Conservation (phyloP, 2,329 filamentous ascomycete genomes). For the Neocatenulostroma microsporum region DNA sequence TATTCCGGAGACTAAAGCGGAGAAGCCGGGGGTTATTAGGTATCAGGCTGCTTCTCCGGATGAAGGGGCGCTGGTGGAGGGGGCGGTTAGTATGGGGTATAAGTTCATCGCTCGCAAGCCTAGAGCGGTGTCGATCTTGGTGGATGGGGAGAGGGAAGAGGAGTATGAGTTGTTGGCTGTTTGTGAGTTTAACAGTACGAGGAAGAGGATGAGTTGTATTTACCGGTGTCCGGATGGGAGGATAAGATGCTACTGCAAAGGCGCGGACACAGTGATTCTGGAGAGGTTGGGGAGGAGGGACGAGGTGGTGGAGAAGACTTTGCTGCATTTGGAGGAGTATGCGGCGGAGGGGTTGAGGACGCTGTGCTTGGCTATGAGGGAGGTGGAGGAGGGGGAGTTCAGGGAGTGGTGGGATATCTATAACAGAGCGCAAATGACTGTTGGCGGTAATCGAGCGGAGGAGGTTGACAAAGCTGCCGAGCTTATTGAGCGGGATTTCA, state of each 20-base stretch:
- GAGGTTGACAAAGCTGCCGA: slow-evolving; percentile 97
- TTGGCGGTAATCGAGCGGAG: slow-evolving; percentile 84
- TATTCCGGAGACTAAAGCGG: slow-evolving; percentile 79
- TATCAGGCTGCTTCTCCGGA: slow-evolving; percentile 97
- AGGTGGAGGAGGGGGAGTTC: slow-evolving; percentile 83
- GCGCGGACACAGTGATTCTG: slow-evolving; percentile 93
- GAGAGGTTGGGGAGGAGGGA: slow-evolving; percentile 76
- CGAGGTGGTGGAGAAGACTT: slow-evolving; percentile 75
- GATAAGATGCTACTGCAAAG: slow-evolving; percentile 89
- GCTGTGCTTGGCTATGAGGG: slow-evolving; percentile 88
- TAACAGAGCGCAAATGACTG: slow-evolving; percentile 79
- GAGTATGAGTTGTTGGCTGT: slow-evolving; percentile 91
- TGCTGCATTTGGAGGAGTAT: slow-evolving; percentile 96
- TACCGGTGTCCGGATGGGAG: slow-evolving; percentile 95
- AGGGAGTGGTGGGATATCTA: slow-evolving; percentile 79
- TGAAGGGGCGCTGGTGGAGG: slow-evolving; percentile 92
- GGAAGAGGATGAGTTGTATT: slow-evolving; percentile 96
- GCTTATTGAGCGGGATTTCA: slow-evolving; percentile 87
- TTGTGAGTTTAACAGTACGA: slow-evolving; percentile 97
- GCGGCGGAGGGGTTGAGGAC: slow-evolving; percentile 93
- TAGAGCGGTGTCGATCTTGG: slow-evolving; percentile 73
- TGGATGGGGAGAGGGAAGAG: slow-evolving; percentile 56
- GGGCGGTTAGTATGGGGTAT: slow-evolving; percentile 78
- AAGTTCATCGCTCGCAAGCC: slow-evolving; percentile 87
- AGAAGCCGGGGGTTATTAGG: slow-evolving; percentile 74